Base-by-base conservation (phyloP, 2,329 filamentous ascomycete species). In the Hirsutella rhossiliensis region DNA sequence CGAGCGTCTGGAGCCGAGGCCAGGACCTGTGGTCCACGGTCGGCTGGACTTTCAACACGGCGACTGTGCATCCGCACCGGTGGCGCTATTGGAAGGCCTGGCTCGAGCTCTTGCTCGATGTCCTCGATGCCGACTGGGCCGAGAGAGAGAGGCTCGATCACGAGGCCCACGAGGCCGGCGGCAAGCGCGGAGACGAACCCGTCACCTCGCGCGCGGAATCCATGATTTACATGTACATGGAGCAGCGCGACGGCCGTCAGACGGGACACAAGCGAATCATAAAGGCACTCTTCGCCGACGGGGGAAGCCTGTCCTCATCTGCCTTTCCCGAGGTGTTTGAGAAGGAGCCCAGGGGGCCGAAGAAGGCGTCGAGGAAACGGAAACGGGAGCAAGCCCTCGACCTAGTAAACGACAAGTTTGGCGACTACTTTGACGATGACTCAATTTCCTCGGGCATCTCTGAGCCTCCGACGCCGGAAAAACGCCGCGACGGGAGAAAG, bases 11-110 rank as follows among this genome's bases (percentile, higher is more conserved):
- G 78, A 67, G 66, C 15, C 75, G 77, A n/a, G 85, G 83, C 1
- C 80, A 85, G 48, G 87, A 94, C 57, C 94, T 97, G 55, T 98
- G 92, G 87, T 76, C 80, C 37, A 76, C 86, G 0, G 74, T 92
- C 0, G 92, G 90, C 4, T 97, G 92, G 92, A 84, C 86, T 0
- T 88, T 97, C 60, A 92, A 90, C 58, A 97, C 90, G 65, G 89
- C 87, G 42, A 73, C 84, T 2, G 61, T 75, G 29, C 72, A 90
- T 52, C 79, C 79, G 2, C 72, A 75, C 36, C 75, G 90, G 18
- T 97, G 92, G 90, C 73, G 71, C 41, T 75, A 80, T 56, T 97
- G 89, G 88, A 79, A 74, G 52, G 63, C 78, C 8, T 95, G 87
- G 84, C 68, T 97, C 13, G 75, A 81, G 30, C 80, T 84, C 48